Evolutionary conservation across 2,329 filamentous ascomycete species (phyloP).

Genomic region (Colletotrichum brevisporum): DNA sequence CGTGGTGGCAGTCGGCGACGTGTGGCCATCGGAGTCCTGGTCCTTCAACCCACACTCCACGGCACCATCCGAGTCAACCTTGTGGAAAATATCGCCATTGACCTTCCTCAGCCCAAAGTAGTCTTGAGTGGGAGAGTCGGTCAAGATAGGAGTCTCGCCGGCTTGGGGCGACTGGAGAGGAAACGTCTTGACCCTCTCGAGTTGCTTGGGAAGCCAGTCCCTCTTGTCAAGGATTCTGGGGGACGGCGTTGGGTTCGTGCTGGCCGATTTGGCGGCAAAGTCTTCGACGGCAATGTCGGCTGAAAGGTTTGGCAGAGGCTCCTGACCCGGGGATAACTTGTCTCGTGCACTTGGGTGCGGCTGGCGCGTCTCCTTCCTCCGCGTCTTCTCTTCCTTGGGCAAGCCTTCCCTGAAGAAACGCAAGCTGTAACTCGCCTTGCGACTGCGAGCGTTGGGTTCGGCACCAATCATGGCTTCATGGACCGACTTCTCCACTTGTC

Average conservation of each 20-base stretch:
- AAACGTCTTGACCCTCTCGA: constrained; percentile 36
- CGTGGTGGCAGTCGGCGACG: constrained; percentile 24
- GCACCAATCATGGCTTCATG: constrained; percentile 72
- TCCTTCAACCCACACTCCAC: constrained; percentile 23
- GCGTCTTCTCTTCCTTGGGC: constrained; percentile 69
- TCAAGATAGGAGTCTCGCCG: constrained; percentile 36
- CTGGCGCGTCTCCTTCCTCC: constrained; percentile 63
- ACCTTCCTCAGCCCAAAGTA: constrained; percentile 41
- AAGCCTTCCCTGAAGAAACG: constrained; percentile 77
- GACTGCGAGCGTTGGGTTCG: constrained; percentile 75
- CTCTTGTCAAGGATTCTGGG: constrained; percentile 44
- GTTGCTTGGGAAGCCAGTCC: constrained; percentile 33
- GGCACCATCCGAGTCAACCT: constrained; percentile 33
- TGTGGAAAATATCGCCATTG: constrained; percentile 41
- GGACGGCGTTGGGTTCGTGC: constrained; percentile 37
- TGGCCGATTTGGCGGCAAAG: constrained; percentile 34
- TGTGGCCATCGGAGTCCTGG: constrained; percentile 18
- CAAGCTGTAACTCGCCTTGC: constrained; percentile 77
- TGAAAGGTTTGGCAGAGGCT: constrained; percentile 42
- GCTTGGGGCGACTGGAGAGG: constrained; percentile 36
- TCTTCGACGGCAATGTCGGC: constrained; percentile 40
- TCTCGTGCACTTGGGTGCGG: constrained; percentile 51
- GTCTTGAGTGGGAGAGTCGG: constrained; percentile 40
- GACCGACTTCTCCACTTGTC: constrained; percentile 76
- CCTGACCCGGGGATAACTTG: constrained; percentile 55